Base-by-base conservation (phyloP, 208 protist species). In the Trypanosoma melophagium region DNA sequence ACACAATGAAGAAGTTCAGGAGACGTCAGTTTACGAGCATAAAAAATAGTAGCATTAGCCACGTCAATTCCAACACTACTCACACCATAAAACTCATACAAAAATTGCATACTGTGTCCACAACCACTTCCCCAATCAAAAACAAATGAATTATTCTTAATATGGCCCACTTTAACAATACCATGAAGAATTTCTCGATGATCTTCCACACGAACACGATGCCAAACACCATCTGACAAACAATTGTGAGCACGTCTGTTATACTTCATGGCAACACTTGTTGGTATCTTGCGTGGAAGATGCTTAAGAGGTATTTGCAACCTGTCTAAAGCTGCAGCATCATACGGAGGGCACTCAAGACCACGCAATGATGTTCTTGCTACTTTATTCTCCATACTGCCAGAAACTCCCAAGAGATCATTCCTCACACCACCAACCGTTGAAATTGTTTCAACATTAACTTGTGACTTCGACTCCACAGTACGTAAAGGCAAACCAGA, bases 61-160 rank as follows among this genome's bases (percentile, higher is more conserved):
- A 76, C 57, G 42, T 79, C 69, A 12, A 79, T 71, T 44, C 74
- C 74, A 47, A 79, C 42, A 53, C 67, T 63, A 42, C 14, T 49
- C 17, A 71, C 60, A 52, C 68, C 51, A 41, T 62, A 76, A 17
- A 66, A 60, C 0, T 79, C 51, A 19, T 41, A 55, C 55, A 79
- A 45, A 24, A 63, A 63, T 17, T 75, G 65, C 68, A 79, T 64
- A 53, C 12, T 70, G 44, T 76, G 61, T 41, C 74, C 74, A 62
- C 74, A 79, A 16, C 74, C 74, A 45, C 60, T 71, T 8, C 74
- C 74, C 74, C 74, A 79, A 60, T 79, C 60, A 7, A 79, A 62
- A 38, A 79, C 51, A 49, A 79, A 60, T 14, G 63, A 65, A 28
- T 69, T 63, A 13, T 45, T 45, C 31, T 71, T 55, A 24, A 79